Evolutionary conservation across 805 yeast genomes (phyloP).

Genomic region (Candida krabiensis): DNA sequence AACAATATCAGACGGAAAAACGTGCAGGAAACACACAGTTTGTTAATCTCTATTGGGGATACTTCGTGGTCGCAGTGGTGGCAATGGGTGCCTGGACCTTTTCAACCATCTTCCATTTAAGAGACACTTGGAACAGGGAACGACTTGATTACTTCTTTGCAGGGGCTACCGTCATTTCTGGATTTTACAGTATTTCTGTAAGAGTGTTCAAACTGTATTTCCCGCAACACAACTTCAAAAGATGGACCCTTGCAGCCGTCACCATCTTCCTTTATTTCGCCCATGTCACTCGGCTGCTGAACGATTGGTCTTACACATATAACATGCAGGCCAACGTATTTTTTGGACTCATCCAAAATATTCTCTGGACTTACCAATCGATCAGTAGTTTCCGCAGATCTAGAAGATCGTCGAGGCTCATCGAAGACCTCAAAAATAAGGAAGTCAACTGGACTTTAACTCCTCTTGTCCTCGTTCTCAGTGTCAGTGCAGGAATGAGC

Average conservation of each 20-base stretch:
- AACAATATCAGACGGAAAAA: conserved; percentile 20
- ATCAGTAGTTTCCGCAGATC: conserved; percentile 29
- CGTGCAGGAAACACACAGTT: conserved; percentile 23
- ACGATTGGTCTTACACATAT: conserved; percentile 88
- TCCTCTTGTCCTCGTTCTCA: conserved; percentile 52
- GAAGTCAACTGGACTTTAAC: conserved; percentile 44
- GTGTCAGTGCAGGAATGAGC: conserved; percentile 75
- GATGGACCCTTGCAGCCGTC: conserved; percentile 37
- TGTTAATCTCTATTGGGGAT: conserved; percentile 34
- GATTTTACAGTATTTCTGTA: conserved; percentile 66
- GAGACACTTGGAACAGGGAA: conserved; percentile 81
- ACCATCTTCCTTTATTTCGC: conserved; percentile 53
- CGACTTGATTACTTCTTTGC: conserved; percentile 90
- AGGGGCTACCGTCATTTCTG: conserved; percentile 80
- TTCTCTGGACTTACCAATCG: conserved; percentile 45
- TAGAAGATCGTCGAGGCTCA: conserved; percentile 15
- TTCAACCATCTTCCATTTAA: conserved; percentile 82
- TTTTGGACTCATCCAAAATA: conserved; percentile 75
- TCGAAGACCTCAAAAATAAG: conserved; percentile 23
- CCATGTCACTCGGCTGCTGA: conserved; percentile 65
- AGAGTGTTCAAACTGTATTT: conserved; percentile 62
- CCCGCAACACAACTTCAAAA: conserved; percentile 23
- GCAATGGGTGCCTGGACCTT: conserved; percentile 88
- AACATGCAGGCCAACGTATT: conserved; percentile 88
- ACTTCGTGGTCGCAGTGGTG: conserved; percentile 52